These are phyloP conservation scores for Glarea lozoyensis DNA, from an alignment of 495 filamentous ascomycete genomes.

Conservation along the genomic window DNA sequence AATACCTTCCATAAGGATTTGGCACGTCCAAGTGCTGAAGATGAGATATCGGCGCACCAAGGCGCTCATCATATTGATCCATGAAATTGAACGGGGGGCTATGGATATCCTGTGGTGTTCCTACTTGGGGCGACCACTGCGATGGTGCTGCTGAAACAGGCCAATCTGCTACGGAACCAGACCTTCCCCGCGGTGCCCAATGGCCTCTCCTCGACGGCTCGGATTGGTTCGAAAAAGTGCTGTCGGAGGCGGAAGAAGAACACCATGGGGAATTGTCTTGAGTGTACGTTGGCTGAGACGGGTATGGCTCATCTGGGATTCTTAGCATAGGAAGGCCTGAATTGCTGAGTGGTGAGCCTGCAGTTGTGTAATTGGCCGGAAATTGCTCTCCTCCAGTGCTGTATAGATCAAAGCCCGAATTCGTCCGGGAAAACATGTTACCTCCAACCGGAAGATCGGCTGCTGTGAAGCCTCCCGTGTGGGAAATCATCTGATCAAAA, in stretches of 20 bases:
- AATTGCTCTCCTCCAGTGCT: too few relatives aligned
- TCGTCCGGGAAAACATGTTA: slow-evolving; percentile 2
- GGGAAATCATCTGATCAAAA: slow-evolving; percentile 7
- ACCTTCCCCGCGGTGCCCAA: slow-evolving; percentile 10
- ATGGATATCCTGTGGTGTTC: slow-evolving; percentile 11
- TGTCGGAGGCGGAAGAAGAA: slow-evolving; percentile 39
- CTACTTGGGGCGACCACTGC: slow-evolving; percentile 4
- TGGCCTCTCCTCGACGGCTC: slow-evolving; percentile 21
- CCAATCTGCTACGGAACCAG: slow-evolving; percentile 16
- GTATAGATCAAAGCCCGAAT: slow-evolving; percentile 10
- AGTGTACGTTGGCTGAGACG: slow-evolving; percentile 16
- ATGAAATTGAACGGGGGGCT: slow-evolving; percentile 13
- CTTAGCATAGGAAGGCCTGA: slow-evolving; percentile 13
- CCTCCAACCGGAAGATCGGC: not conserved
- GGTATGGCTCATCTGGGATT: slow-evolving; percentile 15
- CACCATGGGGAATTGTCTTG: slow-evolving; percentile 37
- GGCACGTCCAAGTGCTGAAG: slow-evolving; percentile 16
- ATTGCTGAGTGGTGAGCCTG: slow-evolving; percentile 9
- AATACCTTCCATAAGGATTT: slow-evolving; percentile 9
- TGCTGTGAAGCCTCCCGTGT: not conserved
- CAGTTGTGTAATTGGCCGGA: not conserved
- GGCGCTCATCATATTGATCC: slow-evolving; percentile 13
- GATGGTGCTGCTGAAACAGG: slow-evolving; percentile 2
- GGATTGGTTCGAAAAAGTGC: slow-evolving; percentile 40
- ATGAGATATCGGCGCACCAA: slow-evolving; percentile 6